Percentiles rank a stretch among this genome's conserved stretches.
Conservation (phyloP, 140 eudicot genomes). For the Eryngium alpinum region DNA sequence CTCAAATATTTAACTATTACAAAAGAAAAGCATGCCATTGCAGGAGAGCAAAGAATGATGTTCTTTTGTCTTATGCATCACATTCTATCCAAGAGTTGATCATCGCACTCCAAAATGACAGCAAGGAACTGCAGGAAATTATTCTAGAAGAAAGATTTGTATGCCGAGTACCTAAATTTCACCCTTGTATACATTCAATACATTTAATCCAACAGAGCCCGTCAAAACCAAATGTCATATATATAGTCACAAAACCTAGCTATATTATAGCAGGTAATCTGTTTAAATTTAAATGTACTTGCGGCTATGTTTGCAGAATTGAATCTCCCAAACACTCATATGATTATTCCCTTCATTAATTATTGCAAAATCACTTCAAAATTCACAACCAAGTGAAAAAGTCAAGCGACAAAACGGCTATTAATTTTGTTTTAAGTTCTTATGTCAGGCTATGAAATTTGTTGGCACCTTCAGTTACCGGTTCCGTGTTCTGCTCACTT, state of each 20-base stretch:
- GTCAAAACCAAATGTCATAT: no score
- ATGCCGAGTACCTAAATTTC: no score
- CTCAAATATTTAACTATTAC: background rate
- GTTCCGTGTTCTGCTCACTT: background rate
- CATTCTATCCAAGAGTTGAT: no score
- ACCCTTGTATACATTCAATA: no score
- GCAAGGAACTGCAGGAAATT: no score
- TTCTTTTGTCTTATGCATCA: no score
- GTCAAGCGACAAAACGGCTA: constrained; percentile 1
- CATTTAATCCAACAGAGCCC: no score
- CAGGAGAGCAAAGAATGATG: background rate
- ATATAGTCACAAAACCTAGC: background rate
- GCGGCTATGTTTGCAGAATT: background rate
- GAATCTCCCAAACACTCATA: background rate
- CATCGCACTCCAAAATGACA: no score
- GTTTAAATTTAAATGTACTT: background rate
- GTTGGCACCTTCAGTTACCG: background rate
- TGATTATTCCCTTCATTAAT: background rate
- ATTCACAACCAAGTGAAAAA: background rate
- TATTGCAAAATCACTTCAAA: background rate
- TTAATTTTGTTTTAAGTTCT: background rate
- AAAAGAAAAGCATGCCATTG: background rate
- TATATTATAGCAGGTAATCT: background rate
- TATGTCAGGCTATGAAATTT: background rate
- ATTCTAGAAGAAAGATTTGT: no score